Conservation (phyloP, 148 eudicot genomes). For the Rhododendron williamsianum region DNA sequence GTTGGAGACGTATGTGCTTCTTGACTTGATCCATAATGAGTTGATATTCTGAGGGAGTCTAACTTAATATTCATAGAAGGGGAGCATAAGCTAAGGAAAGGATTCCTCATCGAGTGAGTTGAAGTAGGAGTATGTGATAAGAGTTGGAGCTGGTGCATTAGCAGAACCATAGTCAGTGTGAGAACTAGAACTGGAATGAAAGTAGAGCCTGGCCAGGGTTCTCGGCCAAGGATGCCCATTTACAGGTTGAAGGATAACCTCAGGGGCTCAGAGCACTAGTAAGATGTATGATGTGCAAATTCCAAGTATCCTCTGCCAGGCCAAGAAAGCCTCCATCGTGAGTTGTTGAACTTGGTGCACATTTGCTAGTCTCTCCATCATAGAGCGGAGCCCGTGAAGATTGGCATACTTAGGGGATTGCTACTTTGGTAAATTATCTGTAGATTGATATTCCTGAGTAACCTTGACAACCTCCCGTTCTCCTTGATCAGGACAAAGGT, state of each 20-base stretch:
- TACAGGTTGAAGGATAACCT: neutral
- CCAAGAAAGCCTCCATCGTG: neutral
- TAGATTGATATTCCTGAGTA: neutral
- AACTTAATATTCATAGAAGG: neutral
- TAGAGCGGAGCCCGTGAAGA: neutral
- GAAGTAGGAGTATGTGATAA: neutral
- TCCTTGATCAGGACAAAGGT: neutral
- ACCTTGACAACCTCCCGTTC: neutral
- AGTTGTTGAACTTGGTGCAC: neutral
- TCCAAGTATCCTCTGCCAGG: neutral
- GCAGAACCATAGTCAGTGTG: neutral
- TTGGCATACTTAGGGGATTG: neutral
- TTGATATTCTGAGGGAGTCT: neutral
- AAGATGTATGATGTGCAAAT: neutral
- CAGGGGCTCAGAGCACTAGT: neutral
- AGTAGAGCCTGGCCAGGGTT: neutral
- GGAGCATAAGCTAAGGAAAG: neutral
- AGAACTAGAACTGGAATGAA: too few species aligned
- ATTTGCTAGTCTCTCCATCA: neutral
- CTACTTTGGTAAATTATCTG: neutral
- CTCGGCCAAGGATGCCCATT: neutral
- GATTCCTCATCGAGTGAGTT: neutral
- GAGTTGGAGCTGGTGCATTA: neutral
- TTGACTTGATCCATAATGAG: neutral
- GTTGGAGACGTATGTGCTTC: neutral